phyloP scores from a whole-genome alignment of 1,139 yeast species.

The Maudiozyma humilis region DNA sequence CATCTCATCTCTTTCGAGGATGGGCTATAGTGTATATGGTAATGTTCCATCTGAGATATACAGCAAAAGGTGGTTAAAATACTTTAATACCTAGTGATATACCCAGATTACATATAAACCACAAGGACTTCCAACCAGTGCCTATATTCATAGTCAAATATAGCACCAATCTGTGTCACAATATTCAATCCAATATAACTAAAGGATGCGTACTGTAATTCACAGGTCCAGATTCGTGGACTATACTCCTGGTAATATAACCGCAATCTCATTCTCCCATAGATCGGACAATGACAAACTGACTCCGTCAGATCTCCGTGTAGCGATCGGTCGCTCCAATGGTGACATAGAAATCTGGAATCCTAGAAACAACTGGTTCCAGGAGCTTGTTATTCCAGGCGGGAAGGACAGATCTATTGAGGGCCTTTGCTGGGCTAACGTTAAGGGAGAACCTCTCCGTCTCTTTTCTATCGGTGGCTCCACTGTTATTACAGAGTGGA shows the following conservation, averaged over 20 bases:
- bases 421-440: slow-evolving; percentile 71
- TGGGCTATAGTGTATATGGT: neutral
- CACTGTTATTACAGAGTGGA: slow-evolving; percentile 89
- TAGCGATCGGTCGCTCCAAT: slow-evolving; percentile 88
- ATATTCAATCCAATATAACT: neutral
- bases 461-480: slow-evolving; percentile 93
- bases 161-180: too few species aligned
- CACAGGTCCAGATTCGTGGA: slow-evolving; percentile 94
- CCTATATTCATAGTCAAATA: too few species aligned
- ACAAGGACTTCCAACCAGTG: too few species aligned
- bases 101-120: too few species aligned
- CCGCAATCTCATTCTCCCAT: slow-evolving; percentile 76
- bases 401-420: slow-evolving; percentile 80
- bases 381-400: slow-evolving; percentile 63
- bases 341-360: slow-evolving; percentile 97
- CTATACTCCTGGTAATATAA: slow-evolving; percentile 76
- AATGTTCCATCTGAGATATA: neutral
- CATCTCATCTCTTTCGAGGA: slow-evolving; percentile 3
- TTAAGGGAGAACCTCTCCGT: slow-evolving; percentile 47
- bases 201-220: slow-evolving; percentile 27
- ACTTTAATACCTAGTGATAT: too few species aligned
- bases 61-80: neutral
- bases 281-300: slow-evolving; percentile 39
- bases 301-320: slow-evolving; percentile 56
- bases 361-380: slow-evolving; percentile 57